Evolutionary conservation across 2,329 filamentous ascomycete species (phyloP).

Genomic region (Arthroderma uncinatum): DNA sequence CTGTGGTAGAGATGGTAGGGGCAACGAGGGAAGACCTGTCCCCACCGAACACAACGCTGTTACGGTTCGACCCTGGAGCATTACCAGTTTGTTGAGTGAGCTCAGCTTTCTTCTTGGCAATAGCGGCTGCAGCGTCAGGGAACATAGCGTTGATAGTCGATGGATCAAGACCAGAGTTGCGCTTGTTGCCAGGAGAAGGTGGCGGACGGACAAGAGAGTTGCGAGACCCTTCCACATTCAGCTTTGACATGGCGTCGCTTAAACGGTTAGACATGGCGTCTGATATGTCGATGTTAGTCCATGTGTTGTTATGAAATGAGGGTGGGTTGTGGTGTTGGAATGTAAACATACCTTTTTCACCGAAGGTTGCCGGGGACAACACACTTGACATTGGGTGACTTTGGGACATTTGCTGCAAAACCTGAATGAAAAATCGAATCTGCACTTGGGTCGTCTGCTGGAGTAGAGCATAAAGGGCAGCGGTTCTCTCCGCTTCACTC

Average conservation of each 20-base stretch:
- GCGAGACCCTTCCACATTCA: slow-evolving; percentile 75
- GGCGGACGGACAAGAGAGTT: slow-evolving; percentile 77
- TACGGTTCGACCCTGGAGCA: slow-evolving; percentile 79
- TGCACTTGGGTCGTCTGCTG: slow-evolving; percentile 99
- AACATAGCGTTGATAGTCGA: slow-evolving; percentile 98
- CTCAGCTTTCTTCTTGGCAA: slow-evolving; percentile 94
- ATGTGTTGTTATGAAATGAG: slow-evolving; percentile 4
- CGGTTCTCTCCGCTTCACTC: slow-evolving; percentile 91
- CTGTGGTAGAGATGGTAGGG: slow-evolving; percentile 61
- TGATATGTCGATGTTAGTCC: slow-evolving; percentile 29
- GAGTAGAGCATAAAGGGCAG: slow-evolving; percentile 84
- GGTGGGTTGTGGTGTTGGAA: neutral
- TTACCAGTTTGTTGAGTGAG: slow-evolving; percentile 93
- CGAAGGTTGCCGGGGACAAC: slow-evolving; percentile 83
- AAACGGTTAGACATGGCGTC: slow-evolving; percentile 95
- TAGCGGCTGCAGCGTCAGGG: slow-evolving; percentile 93
- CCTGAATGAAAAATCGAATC: slow-evolving; percentile 97
- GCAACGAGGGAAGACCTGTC: slow-evolving; percentile 63
- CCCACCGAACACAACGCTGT: slow-evolving; percentile 64
- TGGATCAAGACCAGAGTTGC: slow-evolving; percentile 86
- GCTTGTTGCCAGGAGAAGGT: slow-evolving; percentile 66
- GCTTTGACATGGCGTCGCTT: slow-evolving; percentile 91
- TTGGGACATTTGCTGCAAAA: slow-evolving; percentile 97
- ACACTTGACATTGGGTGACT: slow-evolving; percentile 95
- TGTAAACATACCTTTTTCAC: slow-evolving; percentile 64